Base-by-base conservation (phyloP, 352 stramenopile species). In the Elongisporangium anandrum region DNA sequence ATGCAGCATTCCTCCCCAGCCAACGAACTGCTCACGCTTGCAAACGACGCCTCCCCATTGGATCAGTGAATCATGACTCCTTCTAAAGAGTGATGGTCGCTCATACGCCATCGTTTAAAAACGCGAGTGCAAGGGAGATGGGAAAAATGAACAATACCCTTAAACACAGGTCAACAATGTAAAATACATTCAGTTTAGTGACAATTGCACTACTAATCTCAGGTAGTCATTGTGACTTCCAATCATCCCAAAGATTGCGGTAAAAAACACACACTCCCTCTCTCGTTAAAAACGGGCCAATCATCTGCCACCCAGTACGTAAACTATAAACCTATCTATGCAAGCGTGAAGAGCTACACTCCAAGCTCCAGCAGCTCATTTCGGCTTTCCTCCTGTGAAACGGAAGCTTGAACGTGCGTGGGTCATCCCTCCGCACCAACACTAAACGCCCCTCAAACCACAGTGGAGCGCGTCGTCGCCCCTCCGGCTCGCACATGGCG, bases 361-460 rank as follows among this genome's bases (percentile, higher is more conserved):
- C n/a, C n/a, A 45, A 12, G 4, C 34, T 12, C 34, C 1, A 45
- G 34, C 34, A 45, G 12, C 22, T 53, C 26, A 45, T 38, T 21
- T 50, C 47, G 26, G 47, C 47, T 50, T 56, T 68, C 61, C 68
- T 72, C 34, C 10, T 17, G 34, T 45, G 34, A 45, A 45, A 45
- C 34, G 34, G 13, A 45, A 45, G 7, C 34, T 17, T 9, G 29
- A 39, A 39, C 34, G 9, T 45, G 34, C 13, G 34, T 49, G 41
- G 24, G 50, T 60, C 60, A 45, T 17, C 39, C 60, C n/a, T 13
- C 49, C 69, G 72, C 20, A 51, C 17, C 21, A 16, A 38, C 52
- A 54, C 5, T 29, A 7, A 1, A 38, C 21, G 5, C 8, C 26
- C 17, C 21, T 56, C 12, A 22, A 41, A 23, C 52, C 29, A 50